Conservation (phyloP, 495 filamentous ascomycete species). For the Eremomyces bilateralis region DNA sequence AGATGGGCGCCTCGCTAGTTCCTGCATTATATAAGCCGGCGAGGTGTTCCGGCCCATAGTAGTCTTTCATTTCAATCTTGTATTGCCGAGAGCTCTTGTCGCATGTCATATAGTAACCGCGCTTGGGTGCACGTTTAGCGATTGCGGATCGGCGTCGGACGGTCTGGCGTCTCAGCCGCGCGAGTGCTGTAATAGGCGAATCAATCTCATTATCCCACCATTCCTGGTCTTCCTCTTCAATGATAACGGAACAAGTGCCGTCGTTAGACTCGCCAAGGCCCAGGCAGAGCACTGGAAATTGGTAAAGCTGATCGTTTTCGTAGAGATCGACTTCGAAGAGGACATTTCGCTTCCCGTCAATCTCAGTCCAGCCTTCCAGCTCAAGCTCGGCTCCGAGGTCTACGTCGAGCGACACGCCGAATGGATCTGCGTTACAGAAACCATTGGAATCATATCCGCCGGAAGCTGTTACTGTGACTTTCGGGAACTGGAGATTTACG, state of each 20-base stretch:
- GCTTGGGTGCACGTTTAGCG: too few species aligned
- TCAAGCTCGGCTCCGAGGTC: slow-evolving; percentile 1
- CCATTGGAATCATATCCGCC: slow-evolving; percentile 1
- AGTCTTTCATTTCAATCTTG: too few species aligned
- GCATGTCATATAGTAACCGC: too few species aligned
- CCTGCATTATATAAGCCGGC: too few species aligned
- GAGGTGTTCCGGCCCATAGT: too few species aligned
- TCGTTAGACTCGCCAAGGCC: neutral
- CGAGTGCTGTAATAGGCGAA: neutral
- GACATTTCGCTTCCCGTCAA: slow-evolving; percentile 1
- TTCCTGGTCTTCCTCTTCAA: neutral
- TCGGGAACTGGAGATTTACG: slow-evolving; percentile 2
- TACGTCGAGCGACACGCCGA: slow-evolving; percentile 1
- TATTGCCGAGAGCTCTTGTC: too few species aligned
- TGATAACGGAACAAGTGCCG: neutral
- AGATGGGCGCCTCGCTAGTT: too few species aligned
- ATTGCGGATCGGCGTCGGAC: too few species aligned
- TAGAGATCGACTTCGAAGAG: slow-evolving; percentile 2
- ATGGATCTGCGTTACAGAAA: slow-evolving; percentile 1
- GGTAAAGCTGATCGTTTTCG: slow-evolving; percentile 1
- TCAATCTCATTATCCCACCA: neutral
- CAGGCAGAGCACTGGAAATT: neutral
- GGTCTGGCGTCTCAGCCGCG: too few species aligned
- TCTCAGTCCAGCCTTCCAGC: neutral
- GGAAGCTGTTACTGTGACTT: neutral